A percentile compares a stretch with the other conserved stretches of the same genome.
Conservation (phyloP, 176 grass and related monocot genomes). For the Bolboschoenus planiculmis region DNA sequence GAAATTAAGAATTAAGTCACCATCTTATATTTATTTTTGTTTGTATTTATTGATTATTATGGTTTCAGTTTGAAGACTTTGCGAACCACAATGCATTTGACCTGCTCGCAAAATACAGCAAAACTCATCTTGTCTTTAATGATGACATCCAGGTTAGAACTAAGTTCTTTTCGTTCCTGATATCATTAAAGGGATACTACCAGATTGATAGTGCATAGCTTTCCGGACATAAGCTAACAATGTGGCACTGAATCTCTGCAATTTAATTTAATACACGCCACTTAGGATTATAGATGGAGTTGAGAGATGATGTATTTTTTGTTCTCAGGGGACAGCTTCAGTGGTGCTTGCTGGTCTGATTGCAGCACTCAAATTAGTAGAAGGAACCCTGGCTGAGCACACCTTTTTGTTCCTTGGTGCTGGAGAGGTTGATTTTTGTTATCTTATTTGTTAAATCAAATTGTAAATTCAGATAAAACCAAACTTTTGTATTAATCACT, state of each 20-base stretch:
- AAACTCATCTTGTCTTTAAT: slow-evolving; percentile 99
- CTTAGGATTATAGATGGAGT: background rate
- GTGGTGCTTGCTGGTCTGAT: slow-evolving; percentile 95
- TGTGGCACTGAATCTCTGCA: background rate
- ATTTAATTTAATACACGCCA: background rate
- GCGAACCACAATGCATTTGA: slow-evolving; percentile 99
- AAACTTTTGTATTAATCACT: background rate
- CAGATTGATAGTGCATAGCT: background rate
- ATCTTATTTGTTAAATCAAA: background rate
- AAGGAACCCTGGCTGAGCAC: slow-evolving; percentile 85
- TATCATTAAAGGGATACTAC: background rate
- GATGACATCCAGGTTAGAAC: slow-evolving; percentile 92
- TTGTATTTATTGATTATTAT: slow-evolving; percentile 22
- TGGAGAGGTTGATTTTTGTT: slow-evolving; percentile 64
- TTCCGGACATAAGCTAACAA: background rate
- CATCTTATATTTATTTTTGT: slow-evolving; percentile 2
- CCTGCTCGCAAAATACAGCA: slow-evolving; percentile 87
- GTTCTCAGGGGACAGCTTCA: slow-evolving; percentile 91
- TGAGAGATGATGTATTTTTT: background rate
- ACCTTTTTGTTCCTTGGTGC: slow-evolving; percentile 99
- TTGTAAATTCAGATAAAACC: background rate
- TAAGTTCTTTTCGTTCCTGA: background rate
- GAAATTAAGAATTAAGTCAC: background rate
- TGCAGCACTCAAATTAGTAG: slow-evolving; percentile 63
- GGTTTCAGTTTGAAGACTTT: slow-evolving; percentile 94